phyloP scores from a whole-genome alignment of 345 rosid genomes.

The Laguncularia racemosa region DNA sequence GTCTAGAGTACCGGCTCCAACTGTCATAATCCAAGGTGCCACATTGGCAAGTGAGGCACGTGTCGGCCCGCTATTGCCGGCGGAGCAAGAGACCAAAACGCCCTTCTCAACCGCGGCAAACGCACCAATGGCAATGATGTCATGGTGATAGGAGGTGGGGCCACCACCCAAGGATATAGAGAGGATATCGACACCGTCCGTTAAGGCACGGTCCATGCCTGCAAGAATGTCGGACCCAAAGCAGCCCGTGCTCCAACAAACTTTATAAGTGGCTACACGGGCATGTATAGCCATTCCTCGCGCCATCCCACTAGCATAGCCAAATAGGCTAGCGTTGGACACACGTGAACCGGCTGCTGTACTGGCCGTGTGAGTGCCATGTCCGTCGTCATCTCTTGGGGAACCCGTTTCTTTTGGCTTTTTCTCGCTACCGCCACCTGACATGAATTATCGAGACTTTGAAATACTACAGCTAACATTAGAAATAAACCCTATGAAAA shows the following conservation, averaged over 20 bases:
- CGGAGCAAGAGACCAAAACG: constrained; percentile 68
- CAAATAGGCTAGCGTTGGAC: constrained; percentile 60
- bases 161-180: constrained; percentile 85
- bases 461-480: too few species aligned
- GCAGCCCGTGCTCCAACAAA: constrained; percentile 70
- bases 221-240: constrained; percentile 79
- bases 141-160: constrained; percentile 52
- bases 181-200: constrained; percentile 84
- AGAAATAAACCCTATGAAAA: too few species aligned
- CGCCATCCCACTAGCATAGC: constrained; percentile 78
- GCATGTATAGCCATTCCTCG: constrained; percentile 77
- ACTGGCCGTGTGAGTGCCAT: constrained; percentile 79
- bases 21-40: constrained; percentile 95
- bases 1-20: constrained; percentile 86
- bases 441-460: too few species aligned
- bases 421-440: constrained; percentile 23
- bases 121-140: constrained; percentile 61
- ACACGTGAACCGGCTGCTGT: constrained; percentile 77
- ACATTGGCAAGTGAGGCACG: constrained; percentile 56
- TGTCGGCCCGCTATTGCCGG: constrained; percentile 76
- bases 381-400: constrained; percentile 74
- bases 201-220: constrained; percentile 67
- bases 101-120: constrained; percentile 79
- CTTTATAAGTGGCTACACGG: constrained; percentile 75
- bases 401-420: constrained; percentile 46